Evolutionary conservation across 2,329 filamentous ascomycete species (phyloP).

Genomic region (Lachnellula occidentalis): DNA sequence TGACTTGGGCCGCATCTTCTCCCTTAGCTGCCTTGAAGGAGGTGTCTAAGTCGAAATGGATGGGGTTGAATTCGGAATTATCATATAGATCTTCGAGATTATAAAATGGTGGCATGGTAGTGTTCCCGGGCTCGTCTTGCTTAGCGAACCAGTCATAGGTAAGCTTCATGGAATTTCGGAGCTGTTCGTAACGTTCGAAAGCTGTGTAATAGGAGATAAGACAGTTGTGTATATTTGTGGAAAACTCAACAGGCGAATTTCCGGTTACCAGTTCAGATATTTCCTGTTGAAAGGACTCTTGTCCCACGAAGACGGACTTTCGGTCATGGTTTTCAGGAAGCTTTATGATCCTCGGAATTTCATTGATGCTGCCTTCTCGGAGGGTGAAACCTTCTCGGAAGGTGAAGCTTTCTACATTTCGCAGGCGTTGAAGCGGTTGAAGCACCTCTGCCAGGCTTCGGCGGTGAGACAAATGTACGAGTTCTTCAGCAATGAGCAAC

Average conservation of each 20-base stretch:
- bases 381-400: neutral
- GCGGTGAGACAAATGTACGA: no score
- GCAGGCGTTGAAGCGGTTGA: neutral
- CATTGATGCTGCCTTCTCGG: neutral
- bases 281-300: neutral
- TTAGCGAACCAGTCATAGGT: no score
- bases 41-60: neutral
- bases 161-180: neutral
- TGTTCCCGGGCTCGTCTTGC: no score
- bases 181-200: neutral
- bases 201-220: neutral
- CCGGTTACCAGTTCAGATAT: no score
- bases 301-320: no score
- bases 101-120: neutral
- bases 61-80: neutral
- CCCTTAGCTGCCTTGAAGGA: neutral
- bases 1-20: conserved; percentile 3
- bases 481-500: neutral
- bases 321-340: no score
- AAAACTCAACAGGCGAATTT: neutral
- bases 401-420: neutral
- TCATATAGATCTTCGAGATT: no score
- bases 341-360: neutral
- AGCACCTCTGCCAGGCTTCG: no score
- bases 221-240: neutral